Base-by-base conservation (phyloP, 2,329 filamentous ascomycete species). In the Sarocladium strictum region DNA sequence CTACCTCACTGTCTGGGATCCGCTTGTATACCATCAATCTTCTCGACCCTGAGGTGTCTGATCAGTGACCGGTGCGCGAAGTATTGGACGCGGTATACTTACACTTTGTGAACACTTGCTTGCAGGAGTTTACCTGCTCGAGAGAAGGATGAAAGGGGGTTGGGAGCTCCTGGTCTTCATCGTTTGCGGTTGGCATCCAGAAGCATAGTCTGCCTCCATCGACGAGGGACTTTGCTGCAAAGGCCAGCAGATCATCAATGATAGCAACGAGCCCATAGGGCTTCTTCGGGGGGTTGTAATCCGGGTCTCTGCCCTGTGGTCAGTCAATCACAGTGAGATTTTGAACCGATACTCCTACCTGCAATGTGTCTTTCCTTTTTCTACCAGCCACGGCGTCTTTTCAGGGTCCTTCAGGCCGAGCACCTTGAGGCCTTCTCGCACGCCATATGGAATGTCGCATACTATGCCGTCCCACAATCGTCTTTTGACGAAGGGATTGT, bases 171-270 rank as follows among this genome's bases (percentile, higher is more conserved):
- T 86, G 81, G 49, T 90, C 80, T 62, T 90, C 81, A 61, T 90
- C 81, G 64, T 90, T 91, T 26, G 90, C 86, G 0, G 91, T 96
- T 0, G 94, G 94, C 89, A 97, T 96, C 94, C 94, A 99, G 76
- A 99, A 95, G 7, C 88, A 89, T 10, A 99, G 69, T 26, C 94
- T 79, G 0, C 90, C 94, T 58, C 83, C 72, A 53, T 90, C 85
- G 7, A 96, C 89, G 1, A 99, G 76, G 1, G 86, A 89, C 12
- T 81, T 76, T 1, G 85, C 80, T 4, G 90, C 85, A 64, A 99
- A 97, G 19, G 85, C 79, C 5, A 97, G 79, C 53, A 99, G 90
- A 67, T 97, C 91, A 63, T 91, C 85, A 19, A 97, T 79, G 83
- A 99, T 91, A 5, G 89, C 87, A 37, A 88, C 77, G 67, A 99